Evolutionary conservation across 169 alveolate genomes (phyloP).

Genomic region (Besnoitia besnoiti): DNA sequence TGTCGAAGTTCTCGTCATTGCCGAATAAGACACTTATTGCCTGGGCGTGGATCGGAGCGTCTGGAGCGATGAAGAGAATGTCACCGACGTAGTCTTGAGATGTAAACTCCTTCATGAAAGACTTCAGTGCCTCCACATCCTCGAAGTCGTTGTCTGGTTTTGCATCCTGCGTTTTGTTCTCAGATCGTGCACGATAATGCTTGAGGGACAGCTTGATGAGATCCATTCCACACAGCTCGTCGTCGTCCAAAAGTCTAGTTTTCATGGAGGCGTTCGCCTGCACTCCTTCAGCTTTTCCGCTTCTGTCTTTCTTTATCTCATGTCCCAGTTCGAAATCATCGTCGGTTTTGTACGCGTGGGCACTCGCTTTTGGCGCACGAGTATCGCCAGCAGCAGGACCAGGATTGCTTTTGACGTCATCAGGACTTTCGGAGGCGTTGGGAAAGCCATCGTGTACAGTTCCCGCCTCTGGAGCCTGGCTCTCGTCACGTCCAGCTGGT

Average conservation of each 20-base stretch:
- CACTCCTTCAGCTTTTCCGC: neutral
- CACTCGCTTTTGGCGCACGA: neutral
- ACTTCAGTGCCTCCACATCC: slow-evolving; percentile 1
- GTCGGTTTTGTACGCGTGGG: neutral
- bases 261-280: neutral
- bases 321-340: neutral
- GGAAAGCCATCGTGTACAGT: neutral
- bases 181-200: neutral
- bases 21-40: neutral
- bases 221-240: slow-evolving; percentile 55
- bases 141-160: neutral
- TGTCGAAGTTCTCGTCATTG: neutral
- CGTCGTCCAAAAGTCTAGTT: neutral
- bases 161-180: neutral
- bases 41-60: slow-evolving; percentile 38
- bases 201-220: slow-evolving; percentile 20
- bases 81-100: slow-evolving; percentile 8
- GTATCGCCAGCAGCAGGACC: neutral
- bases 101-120: slow-evolving; percentile 28
- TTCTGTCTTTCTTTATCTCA: neutral
- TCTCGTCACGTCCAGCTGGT: neutral
- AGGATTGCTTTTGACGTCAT: neutral
- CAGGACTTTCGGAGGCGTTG: neutral
- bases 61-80: slow-evolving; percentile 52
- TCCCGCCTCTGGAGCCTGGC: neutral